These are phyloP conservation scores for Nakazawaea holstii DNA, from an alignment of 805 yeast genomes.

Conservation along the genomic window DNA sequence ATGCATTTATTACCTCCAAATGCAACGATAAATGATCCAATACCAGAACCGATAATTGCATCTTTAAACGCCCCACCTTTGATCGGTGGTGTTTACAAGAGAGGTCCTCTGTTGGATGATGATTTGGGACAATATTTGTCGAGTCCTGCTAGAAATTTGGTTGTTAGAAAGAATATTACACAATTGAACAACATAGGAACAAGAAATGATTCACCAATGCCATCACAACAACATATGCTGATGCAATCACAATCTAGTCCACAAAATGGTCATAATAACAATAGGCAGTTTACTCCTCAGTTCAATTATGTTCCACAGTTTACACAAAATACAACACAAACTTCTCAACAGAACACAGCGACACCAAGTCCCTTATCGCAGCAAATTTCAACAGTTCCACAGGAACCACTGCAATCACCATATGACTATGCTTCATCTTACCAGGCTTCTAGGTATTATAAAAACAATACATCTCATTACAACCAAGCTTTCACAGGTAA, in stretches of 20 bases:
- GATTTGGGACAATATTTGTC: slow-evolving; percentile 71
- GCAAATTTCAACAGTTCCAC: background rate
- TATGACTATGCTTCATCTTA: background rate
- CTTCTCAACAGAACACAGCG: background rate
- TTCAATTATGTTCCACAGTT: slow-evolving; percentile 9
- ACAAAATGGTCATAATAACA: background rate
- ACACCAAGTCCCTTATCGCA: background rate
- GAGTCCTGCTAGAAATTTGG: slow-evolving; percentile 14
- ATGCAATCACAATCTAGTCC: background rate
- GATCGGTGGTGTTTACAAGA: slow-evolving; percentile 82
- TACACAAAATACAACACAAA: background rate
- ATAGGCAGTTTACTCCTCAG: background rate
- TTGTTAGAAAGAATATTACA: slow-evolving; percentile 14
- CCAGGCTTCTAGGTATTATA: background rate
- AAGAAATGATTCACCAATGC: slow-evolving; percentile 7
- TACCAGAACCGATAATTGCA: slow-evolving; percentile 80
- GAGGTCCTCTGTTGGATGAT: slow-evolving; percentile 71
- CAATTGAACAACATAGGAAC: slow-evolving; percentile 10
- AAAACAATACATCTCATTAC: background rate
- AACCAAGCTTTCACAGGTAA: slow-evolving; percentile 1
- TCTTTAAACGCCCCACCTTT: slow-evolving; percentile 90
- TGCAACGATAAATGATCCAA: slow-evolving; percentile 66
- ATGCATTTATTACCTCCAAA: slow-evolving; percentile 69
- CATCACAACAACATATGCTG: background rate
- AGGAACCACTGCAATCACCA: background rate